Percentiles rank a stretch among this genome's conserved stretches.
These are phyloP conservation scores for Tolypocladium cylindrosporum DNA, from an alignment of 2,329 filamentous ascomycete species.

Conservation along the genomic window DNA sequence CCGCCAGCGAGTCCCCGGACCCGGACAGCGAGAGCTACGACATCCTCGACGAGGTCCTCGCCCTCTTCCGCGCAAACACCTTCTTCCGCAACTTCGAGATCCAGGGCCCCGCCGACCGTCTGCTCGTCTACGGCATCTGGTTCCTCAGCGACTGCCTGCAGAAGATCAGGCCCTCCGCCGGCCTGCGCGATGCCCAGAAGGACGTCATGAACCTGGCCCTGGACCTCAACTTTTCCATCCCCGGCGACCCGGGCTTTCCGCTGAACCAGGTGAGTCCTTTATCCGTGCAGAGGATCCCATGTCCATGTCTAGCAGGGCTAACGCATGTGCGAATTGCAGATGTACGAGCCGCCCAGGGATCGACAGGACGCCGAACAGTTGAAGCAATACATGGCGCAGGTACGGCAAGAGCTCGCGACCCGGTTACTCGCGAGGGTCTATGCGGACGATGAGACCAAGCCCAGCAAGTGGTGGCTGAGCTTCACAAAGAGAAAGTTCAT, in stretches of 20 bases:
- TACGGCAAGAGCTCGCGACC: constrained; percentile 80
- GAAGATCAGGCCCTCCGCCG: constrained; percentile 72
- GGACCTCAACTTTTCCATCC: constrained; percentile 86
- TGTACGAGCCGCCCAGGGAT: constrained; percentile 82
- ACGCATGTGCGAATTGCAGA: constrained; percentile 31
- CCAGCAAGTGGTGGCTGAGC: constrained; percentile 91
- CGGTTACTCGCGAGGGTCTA: constrained; percentile 82
- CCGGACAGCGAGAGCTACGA: constrained; percentile 91
- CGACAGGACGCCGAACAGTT: constrained; percentile 83
- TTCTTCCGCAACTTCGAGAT: constrained; percentile 99
- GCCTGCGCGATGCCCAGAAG: constrained; percentile 50
- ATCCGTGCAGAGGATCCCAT: no score
- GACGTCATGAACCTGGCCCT: constrained; percentile 85
- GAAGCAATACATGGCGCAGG: constrained; percentile 82
- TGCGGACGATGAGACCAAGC: constrained; percentile 63
- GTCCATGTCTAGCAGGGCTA: not conserved
- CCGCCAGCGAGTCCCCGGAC: constrained; percentile 57
- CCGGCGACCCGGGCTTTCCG: constrained; percentile 86
- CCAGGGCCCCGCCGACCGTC: constrained; percentile 85
- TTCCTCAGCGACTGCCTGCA: constrained; percentile 84
- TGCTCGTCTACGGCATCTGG: constrained; percentile 93
- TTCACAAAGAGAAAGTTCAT: constrained; percentile 99
- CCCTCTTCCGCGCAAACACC: constrained; percentile 93
- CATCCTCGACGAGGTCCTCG: constrained; percentile 85
- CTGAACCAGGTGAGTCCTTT: constrained; percentile 61